A percentile compares a stretch with the other conserved stretches of the same genome.
These are phyloP conservation scores for Alternaria gaisen DNA, from an alignment of 2,329 filamentous ascomycete genomes.

Conservation along the genomic window DNA sequence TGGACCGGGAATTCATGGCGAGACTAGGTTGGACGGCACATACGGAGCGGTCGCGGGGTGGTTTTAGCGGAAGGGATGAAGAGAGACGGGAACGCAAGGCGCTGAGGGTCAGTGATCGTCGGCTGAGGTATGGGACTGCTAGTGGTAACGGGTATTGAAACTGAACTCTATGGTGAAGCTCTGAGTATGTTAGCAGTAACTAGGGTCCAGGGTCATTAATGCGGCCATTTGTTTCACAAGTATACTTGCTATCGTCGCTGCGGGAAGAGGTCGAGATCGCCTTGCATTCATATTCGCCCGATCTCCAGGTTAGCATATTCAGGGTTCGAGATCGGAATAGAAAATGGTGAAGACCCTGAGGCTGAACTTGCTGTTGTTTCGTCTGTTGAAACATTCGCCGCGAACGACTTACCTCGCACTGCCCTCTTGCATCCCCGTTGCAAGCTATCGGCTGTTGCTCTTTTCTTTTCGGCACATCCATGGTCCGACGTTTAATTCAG, in stretches of 20 bases:
- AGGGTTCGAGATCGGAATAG: background rate
- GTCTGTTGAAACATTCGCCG: background rate
- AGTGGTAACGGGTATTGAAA: slow-evolving; percentile 1
- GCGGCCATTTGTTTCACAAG: background rate
- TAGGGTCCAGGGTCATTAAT: background rate
- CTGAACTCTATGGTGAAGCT: background rate
- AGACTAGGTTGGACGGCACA: background rate
- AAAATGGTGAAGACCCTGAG: slow-evolving; percentile 1
- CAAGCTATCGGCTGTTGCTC: background rate
- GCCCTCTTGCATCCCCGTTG: slow-evolving; percentile 1
- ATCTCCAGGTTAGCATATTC: background rate
- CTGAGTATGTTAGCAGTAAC: background rate
- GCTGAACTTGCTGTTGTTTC: background rate
- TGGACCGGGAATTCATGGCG: background rate
- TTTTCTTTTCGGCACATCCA: background rate
- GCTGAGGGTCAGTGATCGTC: background rate
- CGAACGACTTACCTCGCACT: slow-evolving; percentile 7
- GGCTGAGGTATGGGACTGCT: background rate
- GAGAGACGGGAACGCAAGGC: background rate
- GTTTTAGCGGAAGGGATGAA: background rate
- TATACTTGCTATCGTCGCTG: background rate
- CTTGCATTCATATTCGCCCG: background rate
- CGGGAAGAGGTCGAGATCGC: background rate
- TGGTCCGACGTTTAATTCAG: slow-evolving; percentile 2
- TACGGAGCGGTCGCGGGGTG: background rate